Evolutionary conservation across 257 asterid genomes (phyloP).

Genomic region (Jacaranda copaia): DNA sequence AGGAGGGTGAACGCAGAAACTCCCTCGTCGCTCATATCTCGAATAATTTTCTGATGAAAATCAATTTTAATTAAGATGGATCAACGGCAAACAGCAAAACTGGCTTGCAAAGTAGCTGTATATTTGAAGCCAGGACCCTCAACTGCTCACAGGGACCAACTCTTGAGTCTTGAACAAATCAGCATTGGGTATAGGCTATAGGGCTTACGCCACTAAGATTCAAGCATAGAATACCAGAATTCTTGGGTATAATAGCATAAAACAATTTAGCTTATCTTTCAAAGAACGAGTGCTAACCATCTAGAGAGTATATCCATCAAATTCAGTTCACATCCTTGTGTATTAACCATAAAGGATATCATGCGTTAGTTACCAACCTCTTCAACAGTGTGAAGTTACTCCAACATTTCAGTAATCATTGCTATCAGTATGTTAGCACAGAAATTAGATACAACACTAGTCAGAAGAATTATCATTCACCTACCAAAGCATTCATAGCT

Average conservation of each 20-base stretch:
- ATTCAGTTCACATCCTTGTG: background rate
- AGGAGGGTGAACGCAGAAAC: background rate
- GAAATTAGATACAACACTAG: background rate
- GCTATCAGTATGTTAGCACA: background rate
- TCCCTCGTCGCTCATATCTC: background rate
- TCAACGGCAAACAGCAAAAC: too few species aligned
- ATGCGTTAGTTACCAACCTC: background rate
- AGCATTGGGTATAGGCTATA: background rate
- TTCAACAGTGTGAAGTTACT: background rate
- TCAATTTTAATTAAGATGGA: background rate
- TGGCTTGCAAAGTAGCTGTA: too few species aligned
- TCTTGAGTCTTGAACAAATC: too few species aligned
- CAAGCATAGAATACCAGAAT: background rate
- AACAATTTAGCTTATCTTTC: background rate
- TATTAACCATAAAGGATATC: background rate
- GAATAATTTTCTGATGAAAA: background rate
- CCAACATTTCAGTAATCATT: background rate
- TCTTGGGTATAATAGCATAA: background rate
- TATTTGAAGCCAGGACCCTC: too few species aligned
- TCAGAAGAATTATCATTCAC: constrained; percentile 32
- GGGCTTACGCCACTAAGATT: background rate
- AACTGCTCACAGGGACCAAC: too few species aligned
- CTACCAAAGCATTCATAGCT: constrained; percentile 88
- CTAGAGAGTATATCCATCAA: background rate
- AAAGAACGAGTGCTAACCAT: background rate